phyloP scores from a whole-genome alignment of 768 basidiomycete species.

The Mycena pura region DNA sequence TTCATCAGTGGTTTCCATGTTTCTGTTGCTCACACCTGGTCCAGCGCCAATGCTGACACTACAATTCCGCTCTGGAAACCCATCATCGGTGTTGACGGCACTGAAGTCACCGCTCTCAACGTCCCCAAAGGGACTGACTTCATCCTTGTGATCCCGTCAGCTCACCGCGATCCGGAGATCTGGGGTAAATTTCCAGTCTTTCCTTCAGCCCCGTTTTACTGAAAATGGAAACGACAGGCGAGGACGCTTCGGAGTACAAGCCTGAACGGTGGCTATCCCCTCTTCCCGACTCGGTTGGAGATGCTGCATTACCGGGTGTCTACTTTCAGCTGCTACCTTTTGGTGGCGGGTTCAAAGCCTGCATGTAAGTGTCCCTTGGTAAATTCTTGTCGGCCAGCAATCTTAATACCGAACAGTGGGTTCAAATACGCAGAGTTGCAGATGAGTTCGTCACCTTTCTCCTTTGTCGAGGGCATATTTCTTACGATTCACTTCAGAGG shows the following conservation, averaged over 20 bases:
- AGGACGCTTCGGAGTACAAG: slow-evolving; percentile 47
- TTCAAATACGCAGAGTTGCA: slow-evolving; percentile 43
- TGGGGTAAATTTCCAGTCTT: slow-evolving; percentile 41
- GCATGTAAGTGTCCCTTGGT: slow-evolving; percentile 34
- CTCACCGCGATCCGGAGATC: slow-evolving; percentile 44
- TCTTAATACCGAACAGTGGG: slow-evolving; percentile 27
- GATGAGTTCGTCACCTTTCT: slow-evolving; percentile 34
- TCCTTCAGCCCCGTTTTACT: background rate
- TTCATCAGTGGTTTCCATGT: background rate
- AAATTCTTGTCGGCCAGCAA: background rate
- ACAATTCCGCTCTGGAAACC: slow-evolving; percentile 42
- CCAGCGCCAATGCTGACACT: slow-evolving; percentile 38
- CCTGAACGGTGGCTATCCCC: slow-evolving; percentile 48
- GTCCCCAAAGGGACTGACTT: slow-evolving; percentile 41
- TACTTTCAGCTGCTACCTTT: slow-evolving; percentile 40
- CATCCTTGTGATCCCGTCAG: slow-evolving; percentile 38
- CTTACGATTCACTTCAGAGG: slow-evolving; percentile 14
- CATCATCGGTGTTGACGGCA: slow-evolving; percentile 32
- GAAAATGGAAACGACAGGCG: slow-evolving; percentile 25
- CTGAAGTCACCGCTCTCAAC: slow-evolving; percentile 32
- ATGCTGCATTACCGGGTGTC: slow-evolving; percentile 32
- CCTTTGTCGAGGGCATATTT: background rate
- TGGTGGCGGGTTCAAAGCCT: slow-evolving; percentile 34
- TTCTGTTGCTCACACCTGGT: background rate
- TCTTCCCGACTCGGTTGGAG: slow-evolving; percentile 33